A percentile compares a stretch with the other conserved stretches of the same genome.
These are phyloP conservation scores for Pichia nanzhaoensis DNA, from an alignment of 805 yeast genomes.

Conservation along the genomic window DNA sequence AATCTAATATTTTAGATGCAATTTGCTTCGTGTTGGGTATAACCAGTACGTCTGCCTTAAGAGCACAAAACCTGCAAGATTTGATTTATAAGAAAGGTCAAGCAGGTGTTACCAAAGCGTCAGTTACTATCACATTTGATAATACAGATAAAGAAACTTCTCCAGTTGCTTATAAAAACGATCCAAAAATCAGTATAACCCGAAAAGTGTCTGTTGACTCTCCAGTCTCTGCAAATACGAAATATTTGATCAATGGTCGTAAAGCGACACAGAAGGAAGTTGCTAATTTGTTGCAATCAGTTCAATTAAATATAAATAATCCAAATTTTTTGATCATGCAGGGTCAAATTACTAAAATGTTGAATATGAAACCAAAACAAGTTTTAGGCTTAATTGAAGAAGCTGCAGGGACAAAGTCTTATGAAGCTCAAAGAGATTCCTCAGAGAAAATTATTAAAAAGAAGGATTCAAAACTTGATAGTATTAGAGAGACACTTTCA, in stretches of 20 bases:
- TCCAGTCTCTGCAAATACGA: slow-evolving; percentile 35
- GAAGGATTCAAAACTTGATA: slow-evolving; percentile 77
- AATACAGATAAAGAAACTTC: slow-evolving; percentile 67
- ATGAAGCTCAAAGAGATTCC: slow-evolving; percentile 86
- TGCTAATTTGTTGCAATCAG: slow-evolving; percentile 83
- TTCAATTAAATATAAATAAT: slow-evolving; percentile 91
- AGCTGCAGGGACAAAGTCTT: slow-evolving; percentile 96
- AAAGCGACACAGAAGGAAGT: slow-evolving; percentile 94
- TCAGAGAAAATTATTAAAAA: slow-evolving; percentile 89
- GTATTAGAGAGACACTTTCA: slow-evolving; percentile 60
- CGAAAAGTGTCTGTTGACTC: slow-evolving; percentile 85
- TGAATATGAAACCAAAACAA: slow-evolving; percentile 92
- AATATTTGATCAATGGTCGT: slow-evolving; percentile 91
- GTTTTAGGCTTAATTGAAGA: slow-evolving; percentile 89
- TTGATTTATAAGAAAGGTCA: slow-evolving; percentile 95
- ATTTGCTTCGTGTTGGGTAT: slow-evolving; percentile 98
- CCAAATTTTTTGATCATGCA: slow-evolving; percentile 98
- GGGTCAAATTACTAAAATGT: slow-evolving; percentile 94
- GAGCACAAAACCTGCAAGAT: slow-evolving; percentile 91
- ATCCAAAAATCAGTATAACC: slow-evolving; percentile 78
- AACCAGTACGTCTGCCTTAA: slow-evolving; percentile 86
- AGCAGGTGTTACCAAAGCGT: slow-evolving; percentile 95
- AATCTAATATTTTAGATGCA: slow-evolving; percentile 92
- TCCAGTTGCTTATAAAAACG: slow-evolving; percentile 82
- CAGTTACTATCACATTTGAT: slow-evolving; percentile 93